Percentiles rank a stretch among this genome's conserved stretches.
phyloP scores from a whole-genome alignment of 176 grass and related monocot genomes.

The Triticum turgidum region DNA sequence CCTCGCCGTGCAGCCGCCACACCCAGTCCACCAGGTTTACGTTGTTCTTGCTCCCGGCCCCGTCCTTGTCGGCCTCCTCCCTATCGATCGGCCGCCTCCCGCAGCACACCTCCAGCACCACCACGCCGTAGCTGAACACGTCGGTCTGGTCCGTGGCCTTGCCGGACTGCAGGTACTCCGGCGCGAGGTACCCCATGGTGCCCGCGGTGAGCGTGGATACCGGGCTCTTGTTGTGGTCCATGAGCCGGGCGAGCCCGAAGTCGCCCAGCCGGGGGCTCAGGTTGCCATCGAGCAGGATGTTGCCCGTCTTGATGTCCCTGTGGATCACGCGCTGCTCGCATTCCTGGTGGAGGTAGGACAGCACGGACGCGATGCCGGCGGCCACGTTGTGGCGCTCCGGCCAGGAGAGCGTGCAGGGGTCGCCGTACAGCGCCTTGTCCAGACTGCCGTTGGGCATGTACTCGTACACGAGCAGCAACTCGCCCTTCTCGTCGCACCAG shows the following conservation, averaged over 20 bases:
- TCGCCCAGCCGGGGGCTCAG: constrained; percentile 79
- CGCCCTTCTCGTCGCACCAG: constrained; percentile 78
- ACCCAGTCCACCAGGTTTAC: constrained; percentile 93
- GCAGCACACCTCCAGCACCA: constrained; percentile 82
- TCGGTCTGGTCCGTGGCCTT: constrained; percentile 92
- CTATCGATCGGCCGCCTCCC: constrained; percentile 75
- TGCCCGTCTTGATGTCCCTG: constrained; percentile 89
- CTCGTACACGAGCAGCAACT: constrained; percentile 84
- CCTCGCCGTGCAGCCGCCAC: constrained; percentile 75
- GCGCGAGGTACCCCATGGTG: constrained; percentile 94
- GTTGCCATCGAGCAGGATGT: constrained; percentile 74
- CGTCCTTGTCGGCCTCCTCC: constrained; percentile 57
- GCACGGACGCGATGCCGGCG: constrained; percentile 64
- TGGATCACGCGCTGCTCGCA: constrained; percentile 89
- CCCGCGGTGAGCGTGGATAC: constrained; percentile 87
- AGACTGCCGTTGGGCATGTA: constrained; percentile 95
- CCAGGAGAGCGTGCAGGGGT: constrained; percentile 64
- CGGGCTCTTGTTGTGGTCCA: constrained; percentile 87
- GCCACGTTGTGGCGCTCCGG: constrained; percentile 58
- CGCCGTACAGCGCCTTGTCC: constrained; percentile 69
- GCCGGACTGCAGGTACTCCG: constrained; percentile 90
- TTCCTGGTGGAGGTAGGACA: constrained; percentile 87
- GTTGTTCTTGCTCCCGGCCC: constrained; percentile 41
- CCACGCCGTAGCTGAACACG: constrained; percentile 92
- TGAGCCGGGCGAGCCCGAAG: constrained; percentile 76